phyloP scores from a whole-genome alignment of 2,329 filamentous ascomycete genomes.

The Aspergillus latus region DNA sequence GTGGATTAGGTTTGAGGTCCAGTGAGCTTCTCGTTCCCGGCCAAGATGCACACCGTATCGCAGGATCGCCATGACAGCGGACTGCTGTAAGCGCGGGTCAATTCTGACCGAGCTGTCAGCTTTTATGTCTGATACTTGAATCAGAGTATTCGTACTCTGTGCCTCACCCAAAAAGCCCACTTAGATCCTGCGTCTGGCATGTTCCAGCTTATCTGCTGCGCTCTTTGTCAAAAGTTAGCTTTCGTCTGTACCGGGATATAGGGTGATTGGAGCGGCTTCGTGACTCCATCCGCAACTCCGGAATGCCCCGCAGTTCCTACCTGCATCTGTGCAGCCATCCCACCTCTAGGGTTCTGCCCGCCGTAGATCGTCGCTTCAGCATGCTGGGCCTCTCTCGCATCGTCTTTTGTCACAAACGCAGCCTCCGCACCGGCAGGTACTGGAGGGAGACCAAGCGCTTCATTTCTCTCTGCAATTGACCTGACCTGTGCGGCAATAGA shows the following conservation, averaged over 20 bases:
- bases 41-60: background rate
- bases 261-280: background rate
- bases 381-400: constrained; percentile 34
- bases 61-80: background rate
- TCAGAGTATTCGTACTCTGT: background rate
- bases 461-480: constrained; percentile 36
- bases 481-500: constrained; percentile 35
- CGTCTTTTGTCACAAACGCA: constrained; percentile 35
- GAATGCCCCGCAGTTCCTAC: constrained; percentile 22
- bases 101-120: background rate
- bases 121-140: background rate
- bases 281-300: background rate
- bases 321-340: constrained; percentile 37
- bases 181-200: constrained; percentile 10
- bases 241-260: background rate
- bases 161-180: background rate
- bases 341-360: constrained; percentile 32
- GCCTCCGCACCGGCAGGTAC: constrained; percentile 22
- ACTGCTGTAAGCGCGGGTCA: background rate
- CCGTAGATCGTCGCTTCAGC: constrained; percentile 25
- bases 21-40: background rate
- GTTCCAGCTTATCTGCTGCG: constrained; percentile 36
- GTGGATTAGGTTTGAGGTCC: background rate
- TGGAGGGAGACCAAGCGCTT: constrained; percentile 28
- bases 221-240: constrained; percentile 24